These are phyloP conservation scores for Candida morakotiae DNA, from an alignment of 805 yeast species.

Conservation along the genomic window DNA sequence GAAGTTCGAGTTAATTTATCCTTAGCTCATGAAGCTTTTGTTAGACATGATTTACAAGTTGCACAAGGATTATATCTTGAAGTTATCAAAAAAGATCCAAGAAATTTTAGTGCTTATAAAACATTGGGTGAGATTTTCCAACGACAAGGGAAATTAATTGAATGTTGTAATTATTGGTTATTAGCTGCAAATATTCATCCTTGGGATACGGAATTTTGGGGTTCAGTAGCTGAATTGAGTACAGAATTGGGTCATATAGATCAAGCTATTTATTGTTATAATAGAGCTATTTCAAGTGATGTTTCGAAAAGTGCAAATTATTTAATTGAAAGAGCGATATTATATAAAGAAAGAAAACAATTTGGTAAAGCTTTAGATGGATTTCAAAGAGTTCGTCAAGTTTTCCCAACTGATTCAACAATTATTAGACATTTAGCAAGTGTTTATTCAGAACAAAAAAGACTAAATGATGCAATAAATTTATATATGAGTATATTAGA, in stretches of 20 bases:
- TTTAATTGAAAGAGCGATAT: slow-evolving; percentile 59
- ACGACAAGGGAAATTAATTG: slow-evolving; percentile 59
- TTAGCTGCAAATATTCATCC: slow-evolving; percentile 76
- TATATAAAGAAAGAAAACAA: slow-evolving; percentile 64
- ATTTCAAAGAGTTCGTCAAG: slow-evolving; percentile 51
- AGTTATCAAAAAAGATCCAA: slow-evolving; percentile 74
- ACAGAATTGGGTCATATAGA: slow-evolving; percentile 61
- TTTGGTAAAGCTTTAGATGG: slow-evolving; percentile 72
- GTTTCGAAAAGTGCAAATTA: slow-evolving; percentile 36
- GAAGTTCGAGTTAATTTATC: slow-evolving; percentile 66
- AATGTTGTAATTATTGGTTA: slow-evolving; percentile 78
- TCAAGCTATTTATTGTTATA: slow-evolving; percentile 78
- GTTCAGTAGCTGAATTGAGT: slow-evolving; percentile 66
- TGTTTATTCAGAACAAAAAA: slow-evolving; percentile 50
- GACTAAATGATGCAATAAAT: slow-evolving; percentile 71
- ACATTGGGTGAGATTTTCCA: slow-evolving; percentile 82
- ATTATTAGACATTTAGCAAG: slow-evolving; percentile 56
- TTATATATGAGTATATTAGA: slow-evolving; percentile 63
- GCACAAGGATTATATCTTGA: slow-evolving; percentile 61
- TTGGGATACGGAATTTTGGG: slow-evolving; percentile 76
- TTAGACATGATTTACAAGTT: slow-evolving; percentile 50
- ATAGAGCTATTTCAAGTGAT: slow-evolving; percentile 25
- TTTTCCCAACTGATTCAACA: slow-evolving; percentile 55
- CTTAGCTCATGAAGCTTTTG: slow-evolving; percentile 79
- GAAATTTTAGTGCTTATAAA: slow-evolving; percentile 79